These are phyloP conservation scores for Lasiodiplodia sp. DNA, from an alignment of 2,329 filamentous ascomycete genomes.

Conservation along the genomic window DNA sequence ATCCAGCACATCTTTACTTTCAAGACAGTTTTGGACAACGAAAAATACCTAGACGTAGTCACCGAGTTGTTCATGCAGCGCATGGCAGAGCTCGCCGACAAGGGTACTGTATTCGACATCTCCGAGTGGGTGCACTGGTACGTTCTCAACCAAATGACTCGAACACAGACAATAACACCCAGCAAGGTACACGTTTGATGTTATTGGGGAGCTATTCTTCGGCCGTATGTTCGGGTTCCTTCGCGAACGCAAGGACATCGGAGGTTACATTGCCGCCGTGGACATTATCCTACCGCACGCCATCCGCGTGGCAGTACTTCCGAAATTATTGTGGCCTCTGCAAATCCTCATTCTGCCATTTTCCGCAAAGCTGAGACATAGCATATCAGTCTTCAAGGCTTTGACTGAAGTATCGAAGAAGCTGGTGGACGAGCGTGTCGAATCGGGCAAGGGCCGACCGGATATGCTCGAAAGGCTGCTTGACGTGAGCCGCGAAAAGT, in stretches of 20 bases:
- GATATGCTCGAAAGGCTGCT: constrained; percentile 17
- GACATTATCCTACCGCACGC: constrained; percentile 29
- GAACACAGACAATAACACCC: background rate
- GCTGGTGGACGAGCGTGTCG: constrained; percentile 14
- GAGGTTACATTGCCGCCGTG: constrained; percentile 47
- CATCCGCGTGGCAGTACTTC: constrained; percentile 12
- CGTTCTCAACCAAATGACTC: background rate
- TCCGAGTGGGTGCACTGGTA: constrained; percentile 33
- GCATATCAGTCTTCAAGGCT: background rate
- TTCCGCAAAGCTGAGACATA: background rate
- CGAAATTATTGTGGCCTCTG: background rate
- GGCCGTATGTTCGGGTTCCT: constrained; percentile 53
- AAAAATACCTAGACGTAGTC: constrained; percentile 31
- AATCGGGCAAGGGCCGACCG: constrained; percentile 7
- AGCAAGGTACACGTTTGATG: constrained; percentile 51
- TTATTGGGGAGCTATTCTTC: constrained; percentile 52
- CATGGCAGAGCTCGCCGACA: constrained; percentile 33
- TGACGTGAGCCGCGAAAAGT: constrained; percentile 10
- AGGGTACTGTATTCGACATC: constrained; percentile 33
- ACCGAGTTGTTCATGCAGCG: constrained; percentile 32
- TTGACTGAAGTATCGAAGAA: constrained; percentile 11
- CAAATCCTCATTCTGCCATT: constrained; percentile 11
- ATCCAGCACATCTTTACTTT: constrained; percentile 34
- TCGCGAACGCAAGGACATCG: constrained; percentile 47
- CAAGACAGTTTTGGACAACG: constrained; percentile 34